Base-by-base conservation (phyloP, 2,329 filamentous ascomycete genomes). In the Pseudogymnoascus sp. region DNA sequence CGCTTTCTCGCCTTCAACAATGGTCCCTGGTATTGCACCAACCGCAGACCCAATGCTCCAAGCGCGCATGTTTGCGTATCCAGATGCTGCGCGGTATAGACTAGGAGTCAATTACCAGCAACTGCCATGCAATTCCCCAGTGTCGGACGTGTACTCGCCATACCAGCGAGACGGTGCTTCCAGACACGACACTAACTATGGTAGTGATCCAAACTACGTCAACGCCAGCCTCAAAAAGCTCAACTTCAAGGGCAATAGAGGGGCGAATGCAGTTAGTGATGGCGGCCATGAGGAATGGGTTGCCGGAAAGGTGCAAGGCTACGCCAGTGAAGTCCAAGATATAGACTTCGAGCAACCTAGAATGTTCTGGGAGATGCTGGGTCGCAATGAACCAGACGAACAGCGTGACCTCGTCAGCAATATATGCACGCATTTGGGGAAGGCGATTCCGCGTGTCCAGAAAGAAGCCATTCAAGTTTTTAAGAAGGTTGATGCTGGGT, bases 11-110 rank as follows among this genome's bases (percentile, higher is more conserved):
- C 86, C 86, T 30, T 77, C 83, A 1, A 83, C 88, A 69, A 72
- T 88, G 71, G 77, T 82, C 1, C 85, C 85, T 1, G 86, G 86
- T 41, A 82, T 86, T 59, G 85, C 88, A 71, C 81, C 85, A 2
- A 87, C 84, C 1, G 83, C 84, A 63, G 86, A 89, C 66, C 86
- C 86, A 0, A 83, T 89, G 30, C 75, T 89, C 1, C 85, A 89
- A 70, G 81, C 80, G 33, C 83, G 85, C 60, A 78, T 88, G 37
- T 88, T 88, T 77, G 87, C 84, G 1, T 89, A 89, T 73, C 80
- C 83, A 9, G 86, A 89, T 67, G 83, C 80, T 0, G 80, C 83
- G 69, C 79, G 79, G 50, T 79, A 83, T 70, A 77, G 80, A 20
- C 67, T 84, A n/a, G 81, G 81, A 8, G 75, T 74, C 63, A 83